Conservation (phyloP, 352 stramenopile species). For the Globisporangium spinosum region DNA sequence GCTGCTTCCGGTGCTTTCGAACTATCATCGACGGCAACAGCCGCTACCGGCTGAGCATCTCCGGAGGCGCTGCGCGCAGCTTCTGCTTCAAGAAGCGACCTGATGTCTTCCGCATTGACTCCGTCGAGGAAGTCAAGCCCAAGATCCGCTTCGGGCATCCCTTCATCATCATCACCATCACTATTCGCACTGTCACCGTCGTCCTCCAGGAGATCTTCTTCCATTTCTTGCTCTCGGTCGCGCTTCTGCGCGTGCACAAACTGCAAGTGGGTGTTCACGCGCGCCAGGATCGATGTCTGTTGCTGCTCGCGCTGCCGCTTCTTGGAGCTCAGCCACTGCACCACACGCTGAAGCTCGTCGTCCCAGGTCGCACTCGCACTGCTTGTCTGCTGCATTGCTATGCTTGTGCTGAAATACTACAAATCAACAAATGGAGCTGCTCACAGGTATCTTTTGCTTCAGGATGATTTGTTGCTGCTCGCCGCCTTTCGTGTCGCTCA, state of each 20-base stretch:
- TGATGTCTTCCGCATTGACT: conserved; percentile 53
- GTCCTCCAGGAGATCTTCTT: conserved; percentile 19
- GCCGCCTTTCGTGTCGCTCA: neutral
- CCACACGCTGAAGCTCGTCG: conserved; percentile 39
- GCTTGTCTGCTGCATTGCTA: neutral
- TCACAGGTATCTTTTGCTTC: conserved; percentile 3
- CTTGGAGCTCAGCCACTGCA: conserved; percentile 28
- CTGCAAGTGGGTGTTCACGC: conserved; percentile 35
- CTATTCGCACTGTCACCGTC: conserved; percentile 14
- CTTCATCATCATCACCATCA: conserved; percentile 13
- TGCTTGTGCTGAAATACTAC: neutral
- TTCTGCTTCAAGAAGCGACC: conserved; percentile 40
- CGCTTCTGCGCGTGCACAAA: conserved; percentile 36
- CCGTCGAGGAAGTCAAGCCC: conserved; percentile 54
- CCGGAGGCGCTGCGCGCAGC: conserved; percentile 12
- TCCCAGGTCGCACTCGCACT: conserved; percentile 27
- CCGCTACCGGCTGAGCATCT: neutral
- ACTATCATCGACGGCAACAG: neutral
- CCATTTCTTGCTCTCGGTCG: conserved; percentile 26
- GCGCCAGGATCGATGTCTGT: conserved; percentile 21
- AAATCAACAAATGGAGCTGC: neutral
- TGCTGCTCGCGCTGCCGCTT: conserved; percentile 18
- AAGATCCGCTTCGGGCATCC: conserved; percentile 15
- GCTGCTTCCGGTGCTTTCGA: neutral
- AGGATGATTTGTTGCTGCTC: neutral